phyloP scores from a whole-genome alignment of 176 grass and related monocot species.

The Tillandsia fasciculata region DNA sequence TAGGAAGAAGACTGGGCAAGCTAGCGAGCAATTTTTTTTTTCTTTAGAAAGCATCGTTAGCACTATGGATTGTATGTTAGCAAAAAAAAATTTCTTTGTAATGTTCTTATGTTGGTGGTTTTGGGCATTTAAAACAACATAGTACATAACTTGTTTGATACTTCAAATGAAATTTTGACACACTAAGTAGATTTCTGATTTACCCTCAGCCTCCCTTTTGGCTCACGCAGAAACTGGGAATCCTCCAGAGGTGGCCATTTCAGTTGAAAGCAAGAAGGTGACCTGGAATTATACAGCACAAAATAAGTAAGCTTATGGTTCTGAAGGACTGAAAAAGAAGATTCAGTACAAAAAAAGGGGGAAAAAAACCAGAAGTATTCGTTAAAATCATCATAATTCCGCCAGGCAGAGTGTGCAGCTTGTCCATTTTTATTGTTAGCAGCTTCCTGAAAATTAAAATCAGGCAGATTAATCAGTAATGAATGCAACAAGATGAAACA shows the following conservation, averaged over 20 bases:
- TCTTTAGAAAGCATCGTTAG: too few relatives aligned
- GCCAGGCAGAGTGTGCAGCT: slow-evolving; percentile 81
- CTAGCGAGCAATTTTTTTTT: too few relatives aligned
- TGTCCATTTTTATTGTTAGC: slow-evolving; percentile 58
- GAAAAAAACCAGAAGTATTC: slow-evolving; percentile 86
- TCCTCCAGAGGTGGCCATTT: slow-evolving; percentile 51
- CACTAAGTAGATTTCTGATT: slow-evolving; percentile 18
- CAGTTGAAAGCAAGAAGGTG: slow-evolving; percentile 57
- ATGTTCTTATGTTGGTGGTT: too few relatives aligned
- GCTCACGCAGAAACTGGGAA: slow-evolving; percentile 70
- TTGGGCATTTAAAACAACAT: not conserved
- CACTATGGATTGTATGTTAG: too few relatives aligned
- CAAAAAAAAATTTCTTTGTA: too few relatives aligned
- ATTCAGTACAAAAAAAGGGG: slow-evolving; percentile 13
- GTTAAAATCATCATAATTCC: slow-evolving; percentile 99
- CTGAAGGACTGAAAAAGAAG: slow-evolving; percentile 3
- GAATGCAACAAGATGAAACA: not conserved
- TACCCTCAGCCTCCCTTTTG: slow-evolving; percentile 77
- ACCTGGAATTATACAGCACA: slow-evolving; percentile 39
- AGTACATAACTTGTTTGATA: not conserved
- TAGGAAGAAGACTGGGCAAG: too few relatives aligned
- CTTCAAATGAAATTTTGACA: slow-evolving; percentile 3
- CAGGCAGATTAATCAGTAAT: slow-evolving; percentile 19
- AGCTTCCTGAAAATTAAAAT: slow-evolving; percentile 59
- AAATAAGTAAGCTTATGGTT: slow-evolving; percentile 14